Percentiles rank a stretch among this genome's conserved stretches.
Evolutionary conservation across 306 rosid species (phyloP).

Genomic region (Vigna trinervia): DNA sequence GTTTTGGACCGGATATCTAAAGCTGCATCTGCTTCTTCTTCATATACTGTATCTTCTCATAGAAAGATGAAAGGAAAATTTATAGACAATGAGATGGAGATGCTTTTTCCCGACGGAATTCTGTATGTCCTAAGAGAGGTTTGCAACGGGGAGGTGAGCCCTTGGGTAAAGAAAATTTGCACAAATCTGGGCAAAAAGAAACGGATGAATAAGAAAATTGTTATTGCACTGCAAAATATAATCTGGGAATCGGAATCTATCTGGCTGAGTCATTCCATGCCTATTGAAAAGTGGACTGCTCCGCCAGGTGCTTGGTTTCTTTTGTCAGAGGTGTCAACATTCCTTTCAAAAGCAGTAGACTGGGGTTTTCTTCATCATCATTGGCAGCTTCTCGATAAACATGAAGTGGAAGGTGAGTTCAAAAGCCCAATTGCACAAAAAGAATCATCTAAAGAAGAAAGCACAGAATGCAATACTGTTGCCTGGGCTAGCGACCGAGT

Average conservation of each 20-base stretch:
- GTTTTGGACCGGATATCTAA: slow-evolving; percentile 75
- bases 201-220: slow-evolving; percentile 60
- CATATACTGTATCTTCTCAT: slow-evolving; percentile 30
- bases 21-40: slow-evolving; percentile 51
- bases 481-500: slow-evolving; percentile 94
- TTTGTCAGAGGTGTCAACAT: slow-evolving; percentile 85
- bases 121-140: slow-evolving; percentile 69
- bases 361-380: slow-evolving; percentile 97
- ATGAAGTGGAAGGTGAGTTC: slow-evolving; percentile 53
- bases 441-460: slow-evolving; percentile 51
- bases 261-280: slow-evolving; percentile 74
- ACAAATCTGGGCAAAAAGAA: slow-evolving; percentile 85
- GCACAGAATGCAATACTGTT: slow-evolving; percentile 60
- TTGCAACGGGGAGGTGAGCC: slow-evolving; percentile 78
- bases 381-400: slow-evolving; percentile 89
- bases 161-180: slow-evolving; percentile 95
- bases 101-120: slow-evolving; percentile 58
- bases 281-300: slow-evolving; percentile 91
- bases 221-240: slow-evolving; percentile 74
- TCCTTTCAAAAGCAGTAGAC: slow-evolving; percentile 77
- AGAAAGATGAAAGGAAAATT: slow-evolving; percentile 44
- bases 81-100: slow-evolving; percentile 57
- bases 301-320: slow-evolving; percentile 97
- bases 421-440: slow-evolving; percentile 56
- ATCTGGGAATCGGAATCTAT: slow-evolving; percentile 77